Evolutionary conservation across 805 yeast genomes (phyloP), one percentile per base, ranked within the genome.

Genomic region (Komagataella pastoris): DNA sequence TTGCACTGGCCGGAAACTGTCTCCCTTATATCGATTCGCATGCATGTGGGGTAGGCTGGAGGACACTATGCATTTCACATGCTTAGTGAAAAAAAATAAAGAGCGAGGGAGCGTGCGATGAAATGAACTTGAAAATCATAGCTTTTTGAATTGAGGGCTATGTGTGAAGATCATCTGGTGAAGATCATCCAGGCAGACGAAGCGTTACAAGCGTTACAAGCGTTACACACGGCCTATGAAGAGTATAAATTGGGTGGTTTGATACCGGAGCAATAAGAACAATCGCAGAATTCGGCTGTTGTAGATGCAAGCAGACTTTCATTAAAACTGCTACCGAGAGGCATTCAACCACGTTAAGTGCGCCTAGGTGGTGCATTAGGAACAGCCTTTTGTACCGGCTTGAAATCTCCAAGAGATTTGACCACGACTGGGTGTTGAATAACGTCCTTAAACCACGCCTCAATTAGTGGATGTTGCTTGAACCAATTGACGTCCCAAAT

Each of bases 311-410:
- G 23, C 14, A 2, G 14, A 10, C 1, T 24, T 24, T 24, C 8
- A 8, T 10, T 30, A n/a, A 21, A 21, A 21, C 23, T 21, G 40
- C 40, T 30, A 30, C 40, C 40, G 40, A 30, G 40, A 30, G 8
- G 40, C 6, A 30, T n/a, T 30, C 14, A 10, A 8, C 40, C 6
- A 2, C 12, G 6, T 30, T 8, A 30, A 30, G 1, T 30, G 14
- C 40, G 5, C 57, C 88, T 81, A 61, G 71, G 72, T 59, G 66
- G 73, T 69, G 81, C 85, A 57, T 71, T 61, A 57, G 85, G 82
- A 30, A 10, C 14, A 14, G 14, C 14, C 68, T 77, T 80, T 52
- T 75, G 86, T 51, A 73, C 71, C 69, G 77, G 76, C 65, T 75
- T 60, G 61, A 75, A 70, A 56, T 73, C 74, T 48, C 71, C 73